phyloP scores from a whole-genome alignment of 805 yeast genomes.

The Ogataea nitratoaversa region DNA sequence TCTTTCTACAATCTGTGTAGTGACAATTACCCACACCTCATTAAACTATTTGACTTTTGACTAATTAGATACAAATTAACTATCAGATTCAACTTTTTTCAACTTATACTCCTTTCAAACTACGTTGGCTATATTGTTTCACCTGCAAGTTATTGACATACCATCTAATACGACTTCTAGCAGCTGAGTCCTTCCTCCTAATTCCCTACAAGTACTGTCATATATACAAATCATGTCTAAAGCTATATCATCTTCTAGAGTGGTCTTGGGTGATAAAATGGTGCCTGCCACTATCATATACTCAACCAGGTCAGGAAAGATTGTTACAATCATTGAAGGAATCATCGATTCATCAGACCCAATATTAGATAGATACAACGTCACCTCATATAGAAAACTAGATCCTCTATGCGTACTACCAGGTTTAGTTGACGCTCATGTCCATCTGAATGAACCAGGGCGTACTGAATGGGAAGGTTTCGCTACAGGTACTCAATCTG shows the following conservation, averaged over 20 bases:
- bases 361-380: conserved; percentile 37
- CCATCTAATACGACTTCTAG: no score
- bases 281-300: conserved; percentile 63
- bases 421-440: conserved; percentile 91
- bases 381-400: conserved; percentile 45
- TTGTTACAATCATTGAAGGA: conserved; percentile 45
- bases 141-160: no score
- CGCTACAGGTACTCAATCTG: conserved; percentile 92
- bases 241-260: conserved; percentile 60
- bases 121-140: no score
- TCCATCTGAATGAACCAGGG: conserved; percentile 96
- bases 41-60: no score
- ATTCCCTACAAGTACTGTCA: neutral
- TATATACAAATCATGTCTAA: conserved; percentile 39
- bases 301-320: conserved; percentile 53
- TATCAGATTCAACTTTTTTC: no score
- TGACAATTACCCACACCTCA: no score
- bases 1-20: no score
- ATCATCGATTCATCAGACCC: conserved; percentile 38
- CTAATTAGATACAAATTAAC: no score
- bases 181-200: no score
- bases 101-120: no score
- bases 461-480: conserved; percentile 98
- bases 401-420: conserved; percentile 72
- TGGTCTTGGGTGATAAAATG: conserved; percentile 43